Evolutionary conservation across 1,284 basidiomycete species (phyloP), one percentile per base, ranked within the genome.

Genomic region (Malassezia obtusa): DNA sequence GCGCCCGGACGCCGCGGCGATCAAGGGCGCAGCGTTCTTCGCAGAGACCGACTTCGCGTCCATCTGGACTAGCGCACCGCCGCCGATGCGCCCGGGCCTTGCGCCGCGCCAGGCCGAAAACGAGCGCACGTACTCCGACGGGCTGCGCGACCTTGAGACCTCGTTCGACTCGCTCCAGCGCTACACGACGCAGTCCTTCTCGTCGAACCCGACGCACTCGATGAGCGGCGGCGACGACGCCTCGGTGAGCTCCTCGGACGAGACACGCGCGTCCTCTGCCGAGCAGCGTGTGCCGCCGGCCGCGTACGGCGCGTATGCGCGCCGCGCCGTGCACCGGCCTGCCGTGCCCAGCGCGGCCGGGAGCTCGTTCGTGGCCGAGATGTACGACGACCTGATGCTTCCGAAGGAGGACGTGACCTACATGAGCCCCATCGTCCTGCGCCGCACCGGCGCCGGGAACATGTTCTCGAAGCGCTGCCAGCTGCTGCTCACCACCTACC

Each of bases 401-500:
- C 68, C 68, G 2, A 52, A 59, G 11, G 69, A 72, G 47, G 36
- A 62, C 9, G 58, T 71, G 50, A 50, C 64, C n/a, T 71, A 65
- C 38, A 60, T 58, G 9, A 39, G 61, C 15, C 68, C 68, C 14
- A 63, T 70, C 17, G 45, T 63, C n/a, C 63, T 67, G 9, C 57
- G 59, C n/a, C 63, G 60, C 52, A 62, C 64, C 10, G 68, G 66
- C 1, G 45, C 65, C 2, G 63, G 64, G 1, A 61, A 63, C 38
- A 67, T 67, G 54, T 78, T 67, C 53, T 76, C 57, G 48, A 78
- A 64, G 62, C 77, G 77, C 33, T 74, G 77, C 4, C 75, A 77
- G 38, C 68, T 80, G 36, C 71, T 80, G 26, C 63, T 80, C 2
- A 80, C 79, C 15, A 78, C 78, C 59, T 76, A 78, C 45, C 78